Evolutionary conservation across 202 grass and related monocot genomes (phyloP), one percentile per base, ranked within the genome.

Genomic region (Dendrocalamus latiflorus): DNA sequence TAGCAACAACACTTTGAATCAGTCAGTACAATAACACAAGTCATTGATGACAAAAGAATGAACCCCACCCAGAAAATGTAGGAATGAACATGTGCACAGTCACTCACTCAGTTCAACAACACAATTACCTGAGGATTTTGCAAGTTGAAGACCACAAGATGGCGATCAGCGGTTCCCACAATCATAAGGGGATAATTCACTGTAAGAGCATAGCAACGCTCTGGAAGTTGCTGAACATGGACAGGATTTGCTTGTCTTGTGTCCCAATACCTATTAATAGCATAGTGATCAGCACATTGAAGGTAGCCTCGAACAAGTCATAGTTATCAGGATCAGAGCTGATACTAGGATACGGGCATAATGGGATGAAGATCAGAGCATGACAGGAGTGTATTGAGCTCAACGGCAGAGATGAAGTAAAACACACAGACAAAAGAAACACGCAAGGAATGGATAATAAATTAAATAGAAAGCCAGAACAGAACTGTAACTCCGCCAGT

Each of bases 161-260:
- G 88, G 61, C 91, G 91, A 84, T 95, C 96, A 55, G 93, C 85
- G 34, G 93, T 99, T 64, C 96, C 96, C 83, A 99, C 93, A 86
- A 99, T 94, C 95, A 98, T 98, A 78, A 98, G 87, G 37, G 93
- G 93, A 74, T 98, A 95, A 74, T 81, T 87, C 81, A 98, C 93
- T 68, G 96, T 88, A 70, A 98, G 77, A 78, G 96, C 78, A 69
- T 90, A 95, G 70, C 89, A 93, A 38, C 91, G 85, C 51, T 96
- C 96, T 81, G 96, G 96, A 65, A 95, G 85, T 83, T 90, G 96
- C 70, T 99, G 96, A 55, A 92, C 76, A 92, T 99, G 96, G 26
- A 82, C 93, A 44, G 96, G 92, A 67, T 93, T 91, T 44, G 88
- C 16, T 66, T 94, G 92, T 15, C 92, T 89, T 53, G 87, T 90